These are phyloP conservation scores for Sugiyamaella xylanicola DNA, from an alignment of 1,139 yeast genomes.

Conservation along the genomic window DNA sequence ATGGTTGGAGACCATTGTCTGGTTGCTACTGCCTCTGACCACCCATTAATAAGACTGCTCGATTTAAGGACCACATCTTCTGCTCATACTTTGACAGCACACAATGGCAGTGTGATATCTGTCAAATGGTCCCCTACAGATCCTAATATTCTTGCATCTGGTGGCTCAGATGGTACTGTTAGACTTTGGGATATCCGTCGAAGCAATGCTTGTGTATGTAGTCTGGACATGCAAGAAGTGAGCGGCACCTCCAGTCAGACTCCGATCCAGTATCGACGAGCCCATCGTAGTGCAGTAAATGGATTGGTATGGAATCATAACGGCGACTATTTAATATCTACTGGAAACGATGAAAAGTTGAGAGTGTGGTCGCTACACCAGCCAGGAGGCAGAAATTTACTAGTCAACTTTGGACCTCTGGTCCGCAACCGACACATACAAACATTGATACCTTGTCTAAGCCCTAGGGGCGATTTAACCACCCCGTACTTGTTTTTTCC, in stretches of 20 bases:
- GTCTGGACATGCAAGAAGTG: constrained; percentile 53
- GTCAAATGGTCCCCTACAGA: constrained; percentile 79
- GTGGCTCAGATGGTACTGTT: constrained; percentile 67
- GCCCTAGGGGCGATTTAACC: constrained; percentile 45
- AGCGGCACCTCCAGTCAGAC: constrained; percentile 29
- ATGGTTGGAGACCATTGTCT: constrained; percentile 48
- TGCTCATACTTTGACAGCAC: constrained; percentile 70
- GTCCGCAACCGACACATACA: constrained; percentile 61
- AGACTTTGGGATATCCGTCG: constrained; percentile 75
- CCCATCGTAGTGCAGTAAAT: constrained; percentile 76
- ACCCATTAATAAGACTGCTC: constrained; percentile 65
- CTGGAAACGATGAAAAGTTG: constrained; percentile 77
- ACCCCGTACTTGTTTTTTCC: constrained; percentile 66
- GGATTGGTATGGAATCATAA: constrained; percentile 69
- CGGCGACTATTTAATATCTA: constrained; percentile 61
- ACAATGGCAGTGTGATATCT: constrained; percentile 61
- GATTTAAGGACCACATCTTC: constrained; percentile 73
- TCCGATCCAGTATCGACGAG: constrained; percentile 46
- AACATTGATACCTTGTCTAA: constrained; percentile 47
- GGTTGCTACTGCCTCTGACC: constrained; percentile 72
- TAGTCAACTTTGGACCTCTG: constrained; percentile 77
- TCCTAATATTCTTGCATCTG: constrained; percentile 64
- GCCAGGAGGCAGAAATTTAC: constrained; percentile 55
- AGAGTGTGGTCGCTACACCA: constrained; percentile 68
- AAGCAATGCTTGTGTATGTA: constrained; percentile 63